A percentile compares a stretch with the other conserved stretches of the same genome.
phyloP scores from a whole-genome alignment of 2,329 filamentous ascomycete genomes.

The Fusarium pilosicola region DNA sequence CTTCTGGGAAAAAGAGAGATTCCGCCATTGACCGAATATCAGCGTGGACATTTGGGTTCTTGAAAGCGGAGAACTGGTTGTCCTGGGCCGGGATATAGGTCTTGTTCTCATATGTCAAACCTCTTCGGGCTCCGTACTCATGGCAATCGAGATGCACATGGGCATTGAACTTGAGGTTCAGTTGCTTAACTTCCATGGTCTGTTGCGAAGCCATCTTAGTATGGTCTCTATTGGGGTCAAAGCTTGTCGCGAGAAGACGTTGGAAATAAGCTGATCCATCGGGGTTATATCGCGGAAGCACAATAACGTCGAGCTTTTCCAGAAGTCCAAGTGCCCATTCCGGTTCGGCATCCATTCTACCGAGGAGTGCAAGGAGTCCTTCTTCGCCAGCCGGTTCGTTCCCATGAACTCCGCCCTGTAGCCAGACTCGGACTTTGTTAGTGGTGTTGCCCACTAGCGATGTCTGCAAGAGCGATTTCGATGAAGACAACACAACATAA shows the following conservation, averaged over 20 bases:
- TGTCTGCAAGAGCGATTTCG: neutral
- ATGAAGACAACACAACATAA: constrained; percentile 16
- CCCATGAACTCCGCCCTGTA: constrained; percentile 47
- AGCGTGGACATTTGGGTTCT: constrained; percentile 48
- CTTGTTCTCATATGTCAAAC: constrained; percentile 19
- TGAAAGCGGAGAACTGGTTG: constrained; percentile 47
- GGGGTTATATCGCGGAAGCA: constrained; percentile 48
- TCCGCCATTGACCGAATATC: constrained; percentile 45
- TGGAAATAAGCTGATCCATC: constrained; percentile 50
- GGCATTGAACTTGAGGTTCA: constrained; percentile 43
- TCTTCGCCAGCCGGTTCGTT: constrained; percentile 49
- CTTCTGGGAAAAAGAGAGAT: constrained; percentile 40
- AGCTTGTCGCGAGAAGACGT: constrained; percentile 42
- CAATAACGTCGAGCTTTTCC: constrained; percentile 44
- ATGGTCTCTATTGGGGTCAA: constrained; percentile 49
- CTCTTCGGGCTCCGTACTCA: constrained; percentile 42
- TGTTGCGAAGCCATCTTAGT: constrained; percentile 47
- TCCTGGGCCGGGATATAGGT: constrained; percentile 39
- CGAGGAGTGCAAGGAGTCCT: constrained; percentile 43
- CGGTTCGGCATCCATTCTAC: constrained; percentile 44
- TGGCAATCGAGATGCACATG: constrained; percentile 48
- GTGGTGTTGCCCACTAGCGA: constrained; percentile 1
- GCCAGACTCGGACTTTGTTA: constrained; percentile 46
- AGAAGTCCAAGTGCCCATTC: constrained; percentile 44
- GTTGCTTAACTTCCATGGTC: constrained; percentile 44